Evolutionary conservation across 2,329 filamentous ascomycete species (phyloP), one percentile per base, ranked within the genome.

Genomic region (Pseudocercospora ulei): DNA sequence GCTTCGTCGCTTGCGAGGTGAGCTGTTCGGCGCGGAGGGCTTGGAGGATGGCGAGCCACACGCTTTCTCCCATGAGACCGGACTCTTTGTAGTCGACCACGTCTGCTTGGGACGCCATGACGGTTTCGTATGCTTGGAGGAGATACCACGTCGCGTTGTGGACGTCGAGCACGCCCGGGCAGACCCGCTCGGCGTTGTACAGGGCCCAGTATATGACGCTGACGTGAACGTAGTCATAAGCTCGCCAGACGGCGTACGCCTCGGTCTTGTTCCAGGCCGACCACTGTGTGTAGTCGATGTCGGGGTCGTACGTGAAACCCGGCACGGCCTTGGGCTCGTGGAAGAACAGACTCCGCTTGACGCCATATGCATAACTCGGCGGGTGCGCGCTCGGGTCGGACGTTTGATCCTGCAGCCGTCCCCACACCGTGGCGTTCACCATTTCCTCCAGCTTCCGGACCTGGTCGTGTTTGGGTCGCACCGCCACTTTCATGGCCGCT

Each of bases 221-320:
- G 0, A 73, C 68, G 44, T 76, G 72, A 2, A 76, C 67, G 44
- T 78, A 78, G 47, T 77, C 65, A 46, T 77, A 77, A 0, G 72
- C 71, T 2, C 74, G 63, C 12, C 69, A 64, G 0, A 67, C 62
- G 0, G 58, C 58, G 42, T 68, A 68, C 0, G 74, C 63, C 0
- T 60, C 56, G 0, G 58, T 49, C 38, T 64, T 61, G 39, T 71
- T 63, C 72, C 73, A 76, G 0, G 68, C 68, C 5, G 61, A 63
- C 68, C 70, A 73, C 0, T 49, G 51, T 2, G 8, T 28, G 72
- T 71, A 76, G 48, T 72, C 56, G 4, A 68, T 60, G 0, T 46
- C 49, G 0, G 58, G 30, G 29, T 62, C 53, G 49, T 76, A 76
- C 0, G 49, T 23, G 44, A 67, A 76, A 3, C 55, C 50, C 0